Evolutionary conservation across 202 grass and related monocot genomes (phyloP), one percentile per base, ranked within the genome.

Genomic region (Saccharum hybrid): DNA sequence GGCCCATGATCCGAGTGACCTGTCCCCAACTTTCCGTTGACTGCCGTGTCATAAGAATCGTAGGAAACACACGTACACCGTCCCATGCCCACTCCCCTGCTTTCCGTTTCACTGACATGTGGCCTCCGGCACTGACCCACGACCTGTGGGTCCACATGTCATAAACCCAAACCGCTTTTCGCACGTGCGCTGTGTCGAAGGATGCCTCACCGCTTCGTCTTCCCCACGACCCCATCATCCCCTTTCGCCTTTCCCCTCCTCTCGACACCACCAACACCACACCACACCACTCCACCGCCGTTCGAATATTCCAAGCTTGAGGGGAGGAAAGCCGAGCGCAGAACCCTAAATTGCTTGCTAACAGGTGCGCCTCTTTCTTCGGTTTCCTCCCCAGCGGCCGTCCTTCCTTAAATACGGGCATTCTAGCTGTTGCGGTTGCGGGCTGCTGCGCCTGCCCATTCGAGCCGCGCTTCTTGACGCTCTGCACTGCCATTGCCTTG

Each of bases 261-360:
- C 13, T 26, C 64, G 1, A 34, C 45, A 80, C 76, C 42, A 46
- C 76, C 42, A 28, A 4, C 11, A 16, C 48, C 16, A 34, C 45
- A 80, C 77, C 43, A 22, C 63, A 23, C 71, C 26, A 34, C 46
- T 15, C 19, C 75, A 11, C 68, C 62, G 10, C 68, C 52, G 18
- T 8, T 69, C 26, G 83, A 78, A 86, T 78, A 89, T 83, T 73
- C 83, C 78, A 63, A 86, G 60, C 88, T 86, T 74, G 45, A 66
- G 73, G 31, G 4, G 38, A 23, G 38, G 71, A 6, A 59, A 46
- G 54, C 15, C 3, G 15, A 34, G 48, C 31, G 59, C 72, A 26
- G 4, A 67, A 18, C 67, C 67, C 83, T 62, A 26, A 52, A 26
- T 26, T 26, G 26, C 26, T 45, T 19, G 61, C 31, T 48, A 5